phyloP scores from a whole-genome alignment of 1,284 basidiomycete species.

The Ustilago cynodontis region DNA sequence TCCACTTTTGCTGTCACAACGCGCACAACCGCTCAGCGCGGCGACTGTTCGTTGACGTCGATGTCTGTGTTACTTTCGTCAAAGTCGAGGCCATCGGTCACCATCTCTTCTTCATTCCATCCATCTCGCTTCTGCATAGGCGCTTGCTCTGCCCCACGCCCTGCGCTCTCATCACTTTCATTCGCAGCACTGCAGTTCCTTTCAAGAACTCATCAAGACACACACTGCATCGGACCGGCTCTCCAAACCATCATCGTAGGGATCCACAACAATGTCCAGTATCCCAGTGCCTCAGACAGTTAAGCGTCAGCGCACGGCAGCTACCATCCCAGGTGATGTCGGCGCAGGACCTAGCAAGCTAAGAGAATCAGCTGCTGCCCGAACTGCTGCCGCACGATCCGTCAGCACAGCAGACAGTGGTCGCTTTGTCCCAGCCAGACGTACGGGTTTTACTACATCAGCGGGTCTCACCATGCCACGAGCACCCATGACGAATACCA shows the following conservation, averaged over 20 bases:
- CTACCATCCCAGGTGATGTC: slow-evolving; percentile 32
- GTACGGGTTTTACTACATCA: slow-evolving; percentile 29
- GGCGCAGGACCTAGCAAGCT: slow-evolving; percentile 48
- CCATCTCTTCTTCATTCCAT: background rate
- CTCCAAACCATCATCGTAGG: background rate
- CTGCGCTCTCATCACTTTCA: background rate
- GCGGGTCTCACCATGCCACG: slow-evolving; percentile 37
- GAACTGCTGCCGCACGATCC: slow-evolving; percentile 25
- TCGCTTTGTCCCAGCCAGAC: slow-evolving; percentile 41
- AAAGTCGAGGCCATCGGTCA: background rate
- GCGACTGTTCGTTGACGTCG: background rate
- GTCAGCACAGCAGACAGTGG: slow-evolving; percentile 31
- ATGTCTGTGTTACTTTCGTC: slow-evolving; percentile 6
- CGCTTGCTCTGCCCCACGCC: background rate
- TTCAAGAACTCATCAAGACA: background rate
- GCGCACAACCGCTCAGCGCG: background rate
- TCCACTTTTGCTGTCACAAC: background rate
- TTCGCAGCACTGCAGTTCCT: background rate
- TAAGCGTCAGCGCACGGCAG: slow-evolving; percentile 44
- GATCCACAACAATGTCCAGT: slow-evolving; percentile 31
- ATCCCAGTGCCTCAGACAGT: slow-evolving; percentile 53
- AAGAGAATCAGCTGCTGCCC: slow-evolving; percentile 28
- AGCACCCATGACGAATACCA: slow-evolving; percentile 54
- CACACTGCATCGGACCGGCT: background rate
- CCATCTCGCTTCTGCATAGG: slow-evolving; percentile 2